These are phyloP conservation scores for Blastobotrys serpentis DNA, from an alignment of 1,139 yeast genomes.

Conservation along the genomic window DNA sequence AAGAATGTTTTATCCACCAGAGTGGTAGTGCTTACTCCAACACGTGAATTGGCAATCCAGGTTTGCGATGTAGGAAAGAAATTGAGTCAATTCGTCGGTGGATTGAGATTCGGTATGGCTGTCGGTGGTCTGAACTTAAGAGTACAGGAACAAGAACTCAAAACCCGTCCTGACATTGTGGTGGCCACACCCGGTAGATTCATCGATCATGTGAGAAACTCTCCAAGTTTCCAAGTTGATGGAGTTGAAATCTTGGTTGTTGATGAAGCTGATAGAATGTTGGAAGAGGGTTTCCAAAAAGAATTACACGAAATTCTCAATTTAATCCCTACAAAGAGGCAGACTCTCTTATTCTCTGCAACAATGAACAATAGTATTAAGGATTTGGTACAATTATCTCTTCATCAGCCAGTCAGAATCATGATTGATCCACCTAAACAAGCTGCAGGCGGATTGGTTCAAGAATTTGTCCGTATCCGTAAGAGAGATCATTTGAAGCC, in stretches of 20 bases:
- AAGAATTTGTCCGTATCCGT: slow-evolving; percentile 92
- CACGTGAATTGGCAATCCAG: slow-evolving; percentile 97
- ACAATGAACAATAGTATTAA: slow-evolving; percentile 95
- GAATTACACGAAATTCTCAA: slow-evolving; percentile 88
- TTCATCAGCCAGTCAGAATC: slow-evolving; percentile 85
- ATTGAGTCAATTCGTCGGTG: slow-evolving; percentile 71
- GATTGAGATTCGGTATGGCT: slow-evolving; percentile 82
- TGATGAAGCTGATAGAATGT: slow-evolving; percentile 99
- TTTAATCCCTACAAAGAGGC: slow-evolving; percentile 85
- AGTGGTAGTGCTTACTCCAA: slow-evolving; percentile 87
- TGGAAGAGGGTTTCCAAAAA: slow-evolving; percentile 96
- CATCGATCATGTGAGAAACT: slow-evolving; percentile 93
- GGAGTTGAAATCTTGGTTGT: slow-evolving; percentile 86
- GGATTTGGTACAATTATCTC: slow-evolving; percentile 79
- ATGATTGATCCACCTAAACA: slow-evolving; percentile 97
- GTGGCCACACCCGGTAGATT: slow-evolving; percentile 97
- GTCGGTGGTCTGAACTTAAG: slow-evolving; percentile 96
- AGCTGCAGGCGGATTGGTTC: slow-evolving; percentile 81
- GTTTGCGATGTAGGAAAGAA: slow-evolving; percentile 91
- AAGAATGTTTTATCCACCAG: slow-evolving; percentile 81
- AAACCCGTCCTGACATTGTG: slow-evolving; percentile 89
- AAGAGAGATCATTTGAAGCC: slow-evolving; percentile 83
- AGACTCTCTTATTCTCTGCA: slow-evolving; percentile 91
- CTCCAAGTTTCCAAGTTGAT: slow-evolving; percentile 89
- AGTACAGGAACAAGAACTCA: slow-evolving; percentile 91